Evolutionary conservation across 805 yeast species (phyloP).

Genomic region (Brettanomyces custersianus): DNA sequence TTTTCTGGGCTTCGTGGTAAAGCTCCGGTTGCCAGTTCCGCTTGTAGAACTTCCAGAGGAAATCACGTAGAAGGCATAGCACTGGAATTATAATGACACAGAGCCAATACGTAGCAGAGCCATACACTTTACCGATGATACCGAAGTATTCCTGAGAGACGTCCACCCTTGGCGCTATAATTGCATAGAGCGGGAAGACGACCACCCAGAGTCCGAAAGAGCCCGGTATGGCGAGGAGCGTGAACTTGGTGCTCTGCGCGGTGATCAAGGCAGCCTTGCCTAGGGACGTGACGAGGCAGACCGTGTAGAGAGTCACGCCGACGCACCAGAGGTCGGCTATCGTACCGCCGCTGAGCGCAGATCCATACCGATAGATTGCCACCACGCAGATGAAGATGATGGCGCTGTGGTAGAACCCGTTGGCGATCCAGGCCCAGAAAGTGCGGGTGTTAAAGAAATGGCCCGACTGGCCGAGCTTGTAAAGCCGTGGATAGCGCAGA

Average conservation of each 20-base stretch:
- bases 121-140: constrained; percentile 63
- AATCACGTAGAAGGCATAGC: constrained; percentile 76
- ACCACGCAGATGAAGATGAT: constrained; percentile 68
- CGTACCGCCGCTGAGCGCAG: constrained; percentile 56
- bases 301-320: constrained; percentile 86
- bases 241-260: constrained; percentile 91
- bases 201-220: constrained; percentile 77
- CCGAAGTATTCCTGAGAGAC: constrained; percentile 85
- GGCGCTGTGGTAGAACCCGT: constrained; percentile 92
- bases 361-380: constrained; percentile 60
- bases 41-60: constrained; percentile 89
- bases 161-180: constrained; percentile 71
- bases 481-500: constrained; percentile 87
- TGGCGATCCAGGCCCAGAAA: constrained; percentile 96
- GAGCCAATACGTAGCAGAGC: constrained; percentile 78
- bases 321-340: constrained; percentile 87
- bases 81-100: constrained; percentile 65
- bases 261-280: constrained; percentile 94
- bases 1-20: constrained; percentile 93
- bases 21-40: constrained; percentile 87
- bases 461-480: constrained; percentile 82
- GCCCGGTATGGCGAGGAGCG: constrained; percentile 90
- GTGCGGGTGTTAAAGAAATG: constrained; percentile 83
- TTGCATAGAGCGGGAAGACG: constrained; percentile 80
- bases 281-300: constrained; percentile 79